Conservation (phyloP, 176 grass and related monocot species). For the Echinochloa phyllopogon region DNA sequence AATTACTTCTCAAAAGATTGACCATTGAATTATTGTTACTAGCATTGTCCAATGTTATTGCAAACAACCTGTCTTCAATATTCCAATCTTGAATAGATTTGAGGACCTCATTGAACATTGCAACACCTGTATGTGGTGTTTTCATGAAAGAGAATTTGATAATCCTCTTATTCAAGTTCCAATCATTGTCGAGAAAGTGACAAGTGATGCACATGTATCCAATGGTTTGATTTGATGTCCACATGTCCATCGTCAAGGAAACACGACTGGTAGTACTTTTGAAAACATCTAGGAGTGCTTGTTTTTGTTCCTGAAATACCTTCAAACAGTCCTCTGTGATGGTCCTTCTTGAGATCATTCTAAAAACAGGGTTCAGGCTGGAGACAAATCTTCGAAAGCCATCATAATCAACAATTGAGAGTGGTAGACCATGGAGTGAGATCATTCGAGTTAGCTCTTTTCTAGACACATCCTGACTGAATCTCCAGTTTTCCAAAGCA, state of each 20-base stretch:
- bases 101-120: not conserved
- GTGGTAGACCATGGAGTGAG: not conserved
- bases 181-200: not conserved
- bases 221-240: not conserved
- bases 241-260: not conserved
- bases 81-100: not conserved
- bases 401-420: not conserved
- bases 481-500: no score
- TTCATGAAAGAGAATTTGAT: not conserved
- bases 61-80: not conserved
- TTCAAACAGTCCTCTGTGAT: not conserved
- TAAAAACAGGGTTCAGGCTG: not conserved
- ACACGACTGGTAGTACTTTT: not conserved
- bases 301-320: not conserved
- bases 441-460: not conserved
- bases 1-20: not conserved
- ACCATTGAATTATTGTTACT: not conserved
- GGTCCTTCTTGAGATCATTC: not conserved
- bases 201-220: not conserved
- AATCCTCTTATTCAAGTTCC: not conserved
- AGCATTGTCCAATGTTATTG: not conserved
- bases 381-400: not conserved
- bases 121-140: not conserved
- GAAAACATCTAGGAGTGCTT: not conserved
- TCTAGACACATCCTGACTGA: no score